Evolutionary conservation across 176 grass and related monocot species (phyloP).

Genomic region (Bonia amplexicaulis): DNA sequence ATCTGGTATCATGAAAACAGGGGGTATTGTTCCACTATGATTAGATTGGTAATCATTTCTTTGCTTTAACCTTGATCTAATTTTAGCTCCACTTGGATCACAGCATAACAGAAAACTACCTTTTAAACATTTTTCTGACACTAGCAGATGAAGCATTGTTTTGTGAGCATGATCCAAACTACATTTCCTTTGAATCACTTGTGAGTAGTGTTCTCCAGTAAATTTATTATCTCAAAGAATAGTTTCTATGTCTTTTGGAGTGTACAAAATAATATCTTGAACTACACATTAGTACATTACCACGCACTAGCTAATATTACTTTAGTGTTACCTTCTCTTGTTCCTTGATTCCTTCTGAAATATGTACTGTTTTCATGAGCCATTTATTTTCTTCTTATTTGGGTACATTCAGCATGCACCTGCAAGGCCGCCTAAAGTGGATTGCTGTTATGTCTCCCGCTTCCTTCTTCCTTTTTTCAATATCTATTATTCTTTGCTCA

Average conservation of each 20-base stretch:
- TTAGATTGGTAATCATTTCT: neutral
- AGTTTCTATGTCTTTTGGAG: neutral
- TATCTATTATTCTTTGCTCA: slow-evolving; percentile 23
- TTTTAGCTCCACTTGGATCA: neutral
- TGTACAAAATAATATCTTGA: slow-evolving; percentile 19
- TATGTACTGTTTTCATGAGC: neutral
- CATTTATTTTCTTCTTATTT: slow-evolving; percentile 18
- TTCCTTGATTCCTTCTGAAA: slow-evolving; percentile 37
- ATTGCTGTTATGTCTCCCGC: neutral
- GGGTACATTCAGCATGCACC: slow-evolving; percentile 24
- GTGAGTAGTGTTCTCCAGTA: neutral
- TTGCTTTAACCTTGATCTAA: neutral
- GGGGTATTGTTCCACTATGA: neutral
- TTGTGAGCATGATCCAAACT: slow-evolving; percentile 1
- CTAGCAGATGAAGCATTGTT: too few relatives aligned
- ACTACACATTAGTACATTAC: slow-evolving; percentile 1
- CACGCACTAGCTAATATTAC: neutral
- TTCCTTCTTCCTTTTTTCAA: neutral
- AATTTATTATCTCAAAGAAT: slow-evolving; percentile 12
- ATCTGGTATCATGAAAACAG: neutral
- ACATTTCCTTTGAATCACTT: neutral
- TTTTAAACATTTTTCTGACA: too few relatives aligned
- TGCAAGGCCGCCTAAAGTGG: slow-evolving; percentile 19
- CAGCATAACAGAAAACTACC: neutral
- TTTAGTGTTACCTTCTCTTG: slow-evolving; percentile 8